phyloP scores from a whole-genome alignment of 2,329 filamentous ascomycete genomes.

The Leptoxyphium fumago region DNA sequence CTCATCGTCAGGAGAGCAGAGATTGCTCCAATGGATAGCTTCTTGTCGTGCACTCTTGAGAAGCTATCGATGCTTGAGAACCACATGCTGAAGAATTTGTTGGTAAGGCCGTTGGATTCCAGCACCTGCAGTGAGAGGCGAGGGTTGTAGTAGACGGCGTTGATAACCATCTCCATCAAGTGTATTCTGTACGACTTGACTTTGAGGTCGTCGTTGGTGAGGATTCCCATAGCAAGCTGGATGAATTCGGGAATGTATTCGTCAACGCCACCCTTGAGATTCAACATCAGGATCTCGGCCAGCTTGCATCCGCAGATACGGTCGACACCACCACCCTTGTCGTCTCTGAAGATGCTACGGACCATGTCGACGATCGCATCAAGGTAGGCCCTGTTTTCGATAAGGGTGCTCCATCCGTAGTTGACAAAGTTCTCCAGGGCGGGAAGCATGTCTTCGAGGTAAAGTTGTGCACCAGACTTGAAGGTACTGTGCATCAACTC shows the following conservation, averaged over 20 bases:
- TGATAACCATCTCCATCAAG: constrained; percentile 98
- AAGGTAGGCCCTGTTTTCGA: constrained; percentile 73
- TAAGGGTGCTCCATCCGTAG: constrained; percentile 67
- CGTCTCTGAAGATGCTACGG: constrained; percentile 81
- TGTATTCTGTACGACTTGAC: constrained; percentile 92
- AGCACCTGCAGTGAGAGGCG: constrained; percentile 69
- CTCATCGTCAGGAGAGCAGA: constrained; percentile 67
- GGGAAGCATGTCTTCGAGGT: constrained; percentile 96
- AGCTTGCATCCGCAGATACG: constrained; percentile 95
- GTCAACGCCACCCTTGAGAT: constrained; percentile 76
- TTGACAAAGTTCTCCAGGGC: constrained; percentile 96
- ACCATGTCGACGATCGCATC: constrained; percentile 89
- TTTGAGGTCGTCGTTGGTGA: constrained; percentile 62
- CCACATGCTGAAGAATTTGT: constrained; percentile 98
- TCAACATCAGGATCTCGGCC: constrained; percentile 93
- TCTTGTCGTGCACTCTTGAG: constrained; percentile 93
- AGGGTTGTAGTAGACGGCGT: constrained; percentile 95
- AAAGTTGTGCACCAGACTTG: constrained; percentile 91
- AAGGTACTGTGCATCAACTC: constrained; percentile 94
- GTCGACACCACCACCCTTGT: constrained; percentile 85
- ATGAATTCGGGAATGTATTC: constrained; percentile 81
- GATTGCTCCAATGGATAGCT: constrained; percentile 90
- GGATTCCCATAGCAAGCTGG: constrained; percentile 70
- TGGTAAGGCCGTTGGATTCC: constrained; percentile 88
- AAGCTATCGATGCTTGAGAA: constrained; percentile 93